Evolutionary conservation across 306 rosid genomes (phyloP), one percentile per base, ranked within the genome.

Genomic region (Trichosanthes truncata): DNA sequence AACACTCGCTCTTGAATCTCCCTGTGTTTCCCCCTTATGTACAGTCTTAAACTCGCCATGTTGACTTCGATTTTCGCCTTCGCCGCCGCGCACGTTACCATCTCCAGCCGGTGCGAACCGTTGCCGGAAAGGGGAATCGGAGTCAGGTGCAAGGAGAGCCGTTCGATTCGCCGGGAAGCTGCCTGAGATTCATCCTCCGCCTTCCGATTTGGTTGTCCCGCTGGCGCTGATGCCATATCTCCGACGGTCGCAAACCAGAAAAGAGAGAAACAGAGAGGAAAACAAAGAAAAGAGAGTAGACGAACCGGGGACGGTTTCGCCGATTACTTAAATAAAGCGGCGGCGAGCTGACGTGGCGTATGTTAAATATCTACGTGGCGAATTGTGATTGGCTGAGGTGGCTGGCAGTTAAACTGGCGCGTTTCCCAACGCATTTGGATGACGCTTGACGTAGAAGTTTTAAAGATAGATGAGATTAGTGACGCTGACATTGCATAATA

Each of bases 1-100:
- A 82, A 85, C 4, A 95, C 85, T 31, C 80, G 85, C 31, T 92
- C 96, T 43, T 95, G 97, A n/a, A 91, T 60, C 8, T 90, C 97
- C 26, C 88, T 82, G 80, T 92, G 85, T 52, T 89, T 91, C 0
- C 93, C 91, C 75, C 91, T 89, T 93, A 93, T 76, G 83, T 66
- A 92, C 33, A 21, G 29, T 17, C 89, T 82, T 0, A 95, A 86
- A 1, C 79, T 46, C 9, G 23, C 25, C 17, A 84, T 57, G 40
- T 93, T 82, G 18, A 95, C 90, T 2, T 72, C 77, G 3, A 68
- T 26, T 14, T 15, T 72, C 40, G 6, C 77, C 77, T 46, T 72
- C 23, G 36, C 12, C 36, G 7, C 55, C n/a, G 83, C 88, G 89
- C 97, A 94, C 18, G 74, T 75, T 4, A 40, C 61, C 82, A 86